Evolutionary conservation across 2,329 filamentous ascomycete species (phyloP).

Genomic region (Chaetomium olivaceum): DNA sequence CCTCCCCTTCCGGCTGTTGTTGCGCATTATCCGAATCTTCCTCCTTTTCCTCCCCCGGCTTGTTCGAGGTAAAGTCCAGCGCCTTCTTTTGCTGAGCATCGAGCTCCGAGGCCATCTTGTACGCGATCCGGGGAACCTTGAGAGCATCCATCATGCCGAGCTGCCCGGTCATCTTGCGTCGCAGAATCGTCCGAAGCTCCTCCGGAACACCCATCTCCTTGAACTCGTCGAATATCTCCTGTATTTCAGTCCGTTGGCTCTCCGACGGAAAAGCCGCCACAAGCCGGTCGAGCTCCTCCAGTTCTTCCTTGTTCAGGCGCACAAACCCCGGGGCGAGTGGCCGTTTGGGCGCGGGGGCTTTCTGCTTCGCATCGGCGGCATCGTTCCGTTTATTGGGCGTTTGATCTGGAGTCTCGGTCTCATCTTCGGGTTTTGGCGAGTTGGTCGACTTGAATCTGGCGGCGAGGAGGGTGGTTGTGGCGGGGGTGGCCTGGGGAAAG

Average conservation of each 20-base stretch:
- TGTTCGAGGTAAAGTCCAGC: slow-evolving; percentile 33
- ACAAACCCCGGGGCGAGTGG: slow-evolving; percentile 50
- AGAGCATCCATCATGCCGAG: slow-evolving; percentile 52
- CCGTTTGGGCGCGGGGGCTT: slow-evolving; percentile 2
- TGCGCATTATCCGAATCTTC: slow-evolving; percentile 29
- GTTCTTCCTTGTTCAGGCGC: slow-evolving; percentile 48
- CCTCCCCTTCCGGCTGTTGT: slow-evolving; percentile 26
- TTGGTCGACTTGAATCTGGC: slow-evolving; percentile 35
- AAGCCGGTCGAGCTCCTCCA: slow-evolving; percentile 57
- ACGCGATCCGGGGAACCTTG: slow-evolving; percentile 58
- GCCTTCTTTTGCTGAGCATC: slow-evolving; percentile 14
- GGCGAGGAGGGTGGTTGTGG: slow-evolving; percentile 25
- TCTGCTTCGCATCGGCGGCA: neutral
- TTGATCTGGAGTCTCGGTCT: slow-evolving; percentile 20
- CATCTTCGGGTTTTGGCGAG: slow-evolving; percentile 21
- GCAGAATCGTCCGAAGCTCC: slow-evolving; percentile 63
- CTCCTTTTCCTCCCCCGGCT: slow-evolving; percentile 27
- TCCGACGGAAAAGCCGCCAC: slow-evolving; percentile 56
- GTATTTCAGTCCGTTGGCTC: slow-evolving; percentile 57
- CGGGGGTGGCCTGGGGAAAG: slow-evolving; percentile 27
- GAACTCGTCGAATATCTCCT: slow-evolving; percentile 61
- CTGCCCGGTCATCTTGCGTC: slow-evolving; percentile 56
- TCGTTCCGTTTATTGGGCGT: slow-evolving; percentile 19
- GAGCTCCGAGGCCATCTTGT: slow-evolving; percentile 53
- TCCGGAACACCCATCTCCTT: slow-evolving; percentile 68